These are phyloP conservation scores for Cutaneotrichosporon cavernicola DNA, from an alignment of 1,284 basidiomycete genomes.

Conservation along the genomic window DNA sequence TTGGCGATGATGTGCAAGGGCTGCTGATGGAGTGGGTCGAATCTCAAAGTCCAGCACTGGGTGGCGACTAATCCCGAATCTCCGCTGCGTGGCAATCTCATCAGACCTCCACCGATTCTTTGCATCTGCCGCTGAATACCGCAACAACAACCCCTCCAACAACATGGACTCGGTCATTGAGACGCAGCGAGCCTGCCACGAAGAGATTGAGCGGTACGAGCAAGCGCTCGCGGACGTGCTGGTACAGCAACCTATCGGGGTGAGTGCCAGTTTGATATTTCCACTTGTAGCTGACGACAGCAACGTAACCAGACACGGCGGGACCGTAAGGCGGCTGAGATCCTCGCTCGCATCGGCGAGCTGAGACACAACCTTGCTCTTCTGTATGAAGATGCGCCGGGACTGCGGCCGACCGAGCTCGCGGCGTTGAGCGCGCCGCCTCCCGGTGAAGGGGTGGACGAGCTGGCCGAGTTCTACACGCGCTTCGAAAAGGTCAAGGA, in stretches of 20 bases:
- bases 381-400: slow-evolving; percentile 71
- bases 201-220: slow-evolving; percentile 88
- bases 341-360: slow-evolving; percentile 75
- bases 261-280: slow-evolving; percentile 32
- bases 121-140: not conserved
- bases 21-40: not conserved
- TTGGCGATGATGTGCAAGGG: not conserved
- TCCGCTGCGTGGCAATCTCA: slow-evolving; percentile 17
- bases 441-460: slow-evolving; percentile 58
- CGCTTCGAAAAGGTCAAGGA: slow-evolving; percentile 92
- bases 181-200: slow-evolving; percentile 86
- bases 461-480: slow-evolving; percentile 89
- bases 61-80: slow-evolving; percentile 23
- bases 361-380: slow-evolving; percentile 66
- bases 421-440: slow-evolving; percentile 54
- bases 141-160: slow-evolving; percentile 6
- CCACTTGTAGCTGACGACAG: slow-evolving; percentile 25
- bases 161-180: slow-evolving; percentile 89
- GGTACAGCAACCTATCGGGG: slow-evolving; percentile 50
- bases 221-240: slow-evolving; percentile 58
- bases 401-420: slow-evolving; percentile 54
- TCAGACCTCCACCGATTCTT: not conserved
- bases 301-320: slow-evolving; percentile 64
- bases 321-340: slow-evolving; percentile 82
- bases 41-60: slow-evolving; percentile 16